Evolutionary conservation across 495 filamentous ascomycete genomes (phyloP).

Genomic region (Lentithecium fluviatile): DNA sequence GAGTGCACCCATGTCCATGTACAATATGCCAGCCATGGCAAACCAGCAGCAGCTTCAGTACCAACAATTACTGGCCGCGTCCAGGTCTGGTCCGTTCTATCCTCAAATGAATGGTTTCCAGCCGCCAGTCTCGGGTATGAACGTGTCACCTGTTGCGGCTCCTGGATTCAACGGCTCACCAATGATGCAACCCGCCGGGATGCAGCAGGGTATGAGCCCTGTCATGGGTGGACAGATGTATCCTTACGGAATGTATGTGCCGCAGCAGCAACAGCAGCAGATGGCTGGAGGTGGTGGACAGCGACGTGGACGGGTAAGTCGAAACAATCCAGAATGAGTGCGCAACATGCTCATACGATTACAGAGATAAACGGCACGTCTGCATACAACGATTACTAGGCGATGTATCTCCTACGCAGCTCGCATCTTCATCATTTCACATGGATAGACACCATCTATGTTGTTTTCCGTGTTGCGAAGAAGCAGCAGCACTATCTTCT

Average conservation of each 20-base stretch:
- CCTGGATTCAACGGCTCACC: slow-evolving; percentile 31
- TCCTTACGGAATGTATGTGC: slow-evolving; percentile 32
- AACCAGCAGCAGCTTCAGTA: slow-evolving; percentile 58
- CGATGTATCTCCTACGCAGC: slow-evolving; percentile 4
- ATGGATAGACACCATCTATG: background rate
- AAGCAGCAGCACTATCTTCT: background rate
- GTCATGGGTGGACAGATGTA: slow-evolving; percentile 34
- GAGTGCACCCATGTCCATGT: slow-evolving; percentile 51
- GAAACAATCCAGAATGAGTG: background rate
- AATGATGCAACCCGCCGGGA: slow-evolving; percentile 29
- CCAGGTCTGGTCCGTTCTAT: slow-evolving; percentile 24
- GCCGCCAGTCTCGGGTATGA: slow-evolving; percentile 26
- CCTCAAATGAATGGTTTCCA: slow-evolving; percentile 32
- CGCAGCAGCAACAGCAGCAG: slow-evolving; percentile 31
- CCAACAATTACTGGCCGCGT: slow-evolving; percentile 56
- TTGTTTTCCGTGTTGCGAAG: background rate
- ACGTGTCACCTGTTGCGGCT: slow-evolving; percentile 20
- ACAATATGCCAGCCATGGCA: slow-evolving; percentile 50
- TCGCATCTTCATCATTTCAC: background rate
- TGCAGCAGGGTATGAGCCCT: slow-evolving; percentile 23
- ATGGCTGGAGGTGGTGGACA: slow-evolving; percentile 18
- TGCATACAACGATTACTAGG: background rate
- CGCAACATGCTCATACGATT: slow-evolving; percentile 5
- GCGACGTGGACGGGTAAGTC: slow-evolving; percentile 34
- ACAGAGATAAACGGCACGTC: slow-evolving; percentile 18